Evolutionary conservation across 2,329 filamentous ascomycete genomes (phyloP).

Genomic region (Fusarium albidum): DNA sequence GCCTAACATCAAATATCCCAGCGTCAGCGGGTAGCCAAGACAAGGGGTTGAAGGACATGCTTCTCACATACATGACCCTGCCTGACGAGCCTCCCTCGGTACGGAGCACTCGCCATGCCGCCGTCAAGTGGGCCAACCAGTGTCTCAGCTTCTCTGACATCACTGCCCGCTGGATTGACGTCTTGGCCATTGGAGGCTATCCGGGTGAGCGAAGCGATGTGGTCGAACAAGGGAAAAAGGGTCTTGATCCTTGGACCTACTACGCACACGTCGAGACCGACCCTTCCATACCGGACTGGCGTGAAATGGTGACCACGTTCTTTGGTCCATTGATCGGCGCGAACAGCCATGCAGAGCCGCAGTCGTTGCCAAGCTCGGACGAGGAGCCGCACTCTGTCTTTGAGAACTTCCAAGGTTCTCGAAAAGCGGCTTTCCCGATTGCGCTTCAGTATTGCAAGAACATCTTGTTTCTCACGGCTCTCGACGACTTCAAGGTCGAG

Average conservation of each 20-base stretch:
- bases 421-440: slow-evolving; percentile 68
- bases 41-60: slow-evolving; percentile 56
- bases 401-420: slow-evolving; percentile 57
- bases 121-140: slow-evolving; percentile 88
- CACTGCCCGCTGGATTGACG: slow-evolving; percentile 85
- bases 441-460: slow-evolving; percentile 73
- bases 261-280: slow-evolving; percentile 54
- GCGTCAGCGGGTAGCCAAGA: slow-evolving; percentile 42
- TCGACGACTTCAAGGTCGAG: slow-evolving; percentile 66
- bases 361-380: slow-evolving; percentile 36
- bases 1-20: slow-evolving; percentile 63
- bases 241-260: slow-evolving; percentile 74
- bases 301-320: slow-evolving; percentile 57
- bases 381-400: slow-evolving; percentile 40
- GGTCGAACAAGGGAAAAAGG: slow-evolving; percentile 87
- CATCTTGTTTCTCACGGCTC: slow-evolving; percentile 59
- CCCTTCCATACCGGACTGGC: slow-evolving; percentile 59
- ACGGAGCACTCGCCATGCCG: slow-evolving; percentile 82
- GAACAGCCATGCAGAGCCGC: slow-evolving; percentile 45
- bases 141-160: slow-evolving; percentile 84
- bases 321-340: slow-evolving; percentile 52
- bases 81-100: slow-evolving; percentile 59
- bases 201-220: slow-evolving; percentile 80
- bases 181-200: slow-evolving; percentile 77
- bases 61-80: slow-evolving; percentile 73